Evolutionary conservation across 1,284 basidiomycete species (phyloP).

Genomic region (Pseudozyma hubeiensis): DNA sequence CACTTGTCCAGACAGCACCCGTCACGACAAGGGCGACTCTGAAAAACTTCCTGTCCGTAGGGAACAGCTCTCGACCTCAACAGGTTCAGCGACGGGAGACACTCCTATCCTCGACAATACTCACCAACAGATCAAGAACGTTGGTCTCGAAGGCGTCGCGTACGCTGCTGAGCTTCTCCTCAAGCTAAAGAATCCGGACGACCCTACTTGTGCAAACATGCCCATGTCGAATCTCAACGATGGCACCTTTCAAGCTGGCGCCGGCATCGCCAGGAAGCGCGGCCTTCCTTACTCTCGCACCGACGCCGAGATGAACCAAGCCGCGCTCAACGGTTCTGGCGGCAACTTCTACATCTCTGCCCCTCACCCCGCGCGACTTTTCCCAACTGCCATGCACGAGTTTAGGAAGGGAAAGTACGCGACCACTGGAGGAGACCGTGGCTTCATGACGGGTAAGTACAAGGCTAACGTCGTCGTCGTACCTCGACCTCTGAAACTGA

Average conservation of each 20-base stretch:
- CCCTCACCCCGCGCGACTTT: constrained; percentile 35
- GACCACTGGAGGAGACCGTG: constrained; percentile 40
- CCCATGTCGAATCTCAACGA: constrained; percentile 1
- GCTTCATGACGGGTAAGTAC: constrained; percentile 44
- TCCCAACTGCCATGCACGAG: constrained; percentile 27
- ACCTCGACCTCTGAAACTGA: background rate
- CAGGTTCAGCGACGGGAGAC: background rate
- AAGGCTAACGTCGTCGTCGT: background rate
- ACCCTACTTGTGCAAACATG: background rate
- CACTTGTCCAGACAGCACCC: background rate
- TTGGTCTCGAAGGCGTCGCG: constrained; percentile 30
- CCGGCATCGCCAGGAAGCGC: constrained; percentile 22
- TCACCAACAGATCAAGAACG: constrained; percentile 6
- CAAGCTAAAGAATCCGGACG: constrained; percentile 8
- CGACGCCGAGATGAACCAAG: constrained; percentile 3
- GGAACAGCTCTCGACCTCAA: background rate
- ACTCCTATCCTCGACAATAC: background rate
- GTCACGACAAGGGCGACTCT: background rate
- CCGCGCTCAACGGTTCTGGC: background rate
- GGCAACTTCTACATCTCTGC: constrained; percentile 30
- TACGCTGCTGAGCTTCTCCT: constrained; percentile 39
- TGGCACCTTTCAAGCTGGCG: background rate
- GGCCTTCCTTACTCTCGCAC: constrained; percentile 22
- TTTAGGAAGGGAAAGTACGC: constrained; percentile 47
- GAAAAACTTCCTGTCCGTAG: too few relatives aligned